Evolutionary conservation across 306 rosid genomes (phyloP).

Genomic region (cucumber (Cucumis sativus)): Cucumber_9930_V3 NC_026660.2:25500501-25501000

Average conservation of each 20-base stretch:
- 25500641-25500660: conserved; percentile 49
- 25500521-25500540: conserved; percentile 57
- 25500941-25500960: conserved; percentile 51
- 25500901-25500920: conserved; percentile 44
- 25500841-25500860: conserved; percentile 33
- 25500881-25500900: conserved; percentile 64
- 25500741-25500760: conserved; percentile 27
- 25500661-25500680: conserved; percentile 38
- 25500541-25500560: conserved; percentile 39
- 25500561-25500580: conserved; percentile 23
- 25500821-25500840: conserved; percentile 30
- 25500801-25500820: not conserved
- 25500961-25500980: conserved; percentile 66
- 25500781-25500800: conserved; percentile 53
- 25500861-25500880: conserved; percentile 55
- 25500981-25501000: conserved; percentile 39
- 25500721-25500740: conserved; percentile 67
- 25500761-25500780: conserved; percentile 22
- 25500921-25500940: conserved; percentile 55
- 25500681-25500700: conserved; percentile 40
- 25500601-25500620: conserved; percentile 62
- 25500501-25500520: conserved; percentile 54
- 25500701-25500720: conserved; percentile 84
- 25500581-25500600: conserved; percentile 48
- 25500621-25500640: conserved; percentile 77